Evolutionary conservation across 1,139 yeast species (phyloP).

Genomic region (Spathaspora jeffriesii): DNA sequence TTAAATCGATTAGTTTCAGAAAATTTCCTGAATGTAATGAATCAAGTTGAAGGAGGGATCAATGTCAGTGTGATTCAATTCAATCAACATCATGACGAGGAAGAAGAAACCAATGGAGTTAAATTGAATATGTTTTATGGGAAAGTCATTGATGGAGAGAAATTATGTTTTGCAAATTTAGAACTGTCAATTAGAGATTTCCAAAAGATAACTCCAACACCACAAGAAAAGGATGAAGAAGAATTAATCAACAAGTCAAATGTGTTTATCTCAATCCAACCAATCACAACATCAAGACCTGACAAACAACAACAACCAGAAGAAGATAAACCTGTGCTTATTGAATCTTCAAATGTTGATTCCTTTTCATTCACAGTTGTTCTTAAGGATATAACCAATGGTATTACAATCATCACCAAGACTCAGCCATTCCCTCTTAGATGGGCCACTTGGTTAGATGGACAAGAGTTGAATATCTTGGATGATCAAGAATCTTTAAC

Average conservation of each 20-base stretch:
- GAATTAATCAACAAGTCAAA: slow-evolving; percentile 50
- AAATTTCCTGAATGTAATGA: slow-evolving; percentile 81
- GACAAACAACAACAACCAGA: background rate
- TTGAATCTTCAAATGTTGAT: slow-evolving; percentile 38
- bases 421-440: slow-evolving; percentile 89
- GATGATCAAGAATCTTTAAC: slow-evolving; percentile 7
- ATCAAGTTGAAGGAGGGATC: slow-evolving; percentile 91
- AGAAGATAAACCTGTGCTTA: slow-evolving; percentile 34
- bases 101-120: slow-evolving; percentile 23
- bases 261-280: slow-evolving; percentile 79
- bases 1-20: slow-evolving; percentile 64
- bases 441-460: slow-evolving; percentile 89
- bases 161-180: slow-evolving; percentile 82
- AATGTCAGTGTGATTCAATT: slow-evolving; percentile 56
- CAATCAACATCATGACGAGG: slow-evolving; percentile 35
- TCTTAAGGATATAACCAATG: slow-evolving; percentile 76
- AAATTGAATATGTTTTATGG: slow-evolving; percentile 77
- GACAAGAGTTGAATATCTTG: slow-evolving; percentile 33
- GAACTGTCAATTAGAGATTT: slow-evolving; percentile 66
- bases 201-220: slow-evolving; percentile 17
- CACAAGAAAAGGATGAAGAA: slow-evolving; percentile 20
- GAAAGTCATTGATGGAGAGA: slow-evolving; percentile 82
- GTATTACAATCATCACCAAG: slow-evolving; percentile 68
- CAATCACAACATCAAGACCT: slow-evolving; percentile 30
- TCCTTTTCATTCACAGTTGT: slow-evolving; percentile 66